A percentile compares a stretch with the other conserved stretches of the same genome.
phyloP scores from a whole-genome alignment of 345 rosid species.

The Mallotus nudiflorus region DNA sequence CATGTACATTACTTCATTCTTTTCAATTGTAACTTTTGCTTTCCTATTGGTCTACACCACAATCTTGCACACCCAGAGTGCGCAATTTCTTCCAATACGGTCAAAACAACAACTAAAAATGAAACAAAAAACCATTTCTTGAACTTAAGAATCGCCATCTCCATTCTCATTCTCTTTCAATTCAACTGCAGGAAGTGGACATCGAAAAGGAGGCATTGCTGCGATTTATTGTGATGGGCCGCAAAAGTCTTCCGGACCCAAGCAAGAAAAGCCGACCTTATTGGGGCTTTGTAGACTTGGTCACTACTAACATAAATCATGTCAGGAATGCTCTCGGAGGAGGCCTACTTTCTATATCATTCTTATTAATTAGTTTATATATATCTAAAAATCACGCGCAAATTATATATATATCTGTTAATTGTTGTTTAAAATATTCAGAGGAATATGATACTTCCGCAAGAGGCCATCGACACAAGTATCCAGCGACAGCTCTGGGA shows the following conservation, averaged over 20 bases:
- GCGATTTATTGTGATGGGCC: slow-evolving; percentile 66
- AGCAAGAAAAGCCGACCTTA: slow-evolving; percentile 52
- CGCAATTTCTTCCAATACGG: too few relatives aligned
- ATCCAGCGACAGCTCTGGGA: slow-evolving; percentile 61
- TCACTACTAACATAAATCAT: slow-evolving; percentile 55
- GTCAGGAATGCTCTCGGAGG: slow-evolving; percentile 57
- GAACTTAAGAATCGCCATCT: too few relatives aligned
- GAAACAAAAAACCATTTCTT: too few relatives aligned
- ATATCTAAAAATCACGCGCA: too few relatives aligned
- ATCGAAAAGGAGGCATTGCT: slow-evolving; percentile 55
- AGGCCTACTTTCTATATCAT: slow-evolving; percentile 21
- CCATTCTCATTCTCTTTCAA: too few relatives aligned
- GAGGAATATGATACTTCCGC: slow-evolving; percentile 70
- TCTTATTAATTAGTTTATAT: too few relatives aligned
- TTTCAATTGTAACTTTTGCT: neutral
- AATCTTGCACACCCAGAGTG: too few relatives aligned
- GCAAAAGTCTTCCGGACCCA: slow-evolving; percentile 70
- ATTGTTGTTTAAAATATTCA: too few relatives aligned
- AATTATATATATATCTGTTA: too few relatives aligned
- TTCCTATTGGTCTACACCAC: neutral
- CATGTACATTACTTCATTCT: slow-evolving; percentile 31
- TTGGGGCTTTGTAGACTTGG: slow-evolving; percentile 81
- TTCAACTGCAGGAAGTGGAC: slow-evolving; percentile 63
- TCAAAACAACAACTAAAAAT: too few relatives aligned
- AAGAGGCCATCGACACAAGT: slow-evolving; percentile 51